Evolutionary conservation across 192 early-diverging fungal species (phyloP), one percentile per base, ranked within the genome.

Genomic region (Coemansia sp.): DNA sequence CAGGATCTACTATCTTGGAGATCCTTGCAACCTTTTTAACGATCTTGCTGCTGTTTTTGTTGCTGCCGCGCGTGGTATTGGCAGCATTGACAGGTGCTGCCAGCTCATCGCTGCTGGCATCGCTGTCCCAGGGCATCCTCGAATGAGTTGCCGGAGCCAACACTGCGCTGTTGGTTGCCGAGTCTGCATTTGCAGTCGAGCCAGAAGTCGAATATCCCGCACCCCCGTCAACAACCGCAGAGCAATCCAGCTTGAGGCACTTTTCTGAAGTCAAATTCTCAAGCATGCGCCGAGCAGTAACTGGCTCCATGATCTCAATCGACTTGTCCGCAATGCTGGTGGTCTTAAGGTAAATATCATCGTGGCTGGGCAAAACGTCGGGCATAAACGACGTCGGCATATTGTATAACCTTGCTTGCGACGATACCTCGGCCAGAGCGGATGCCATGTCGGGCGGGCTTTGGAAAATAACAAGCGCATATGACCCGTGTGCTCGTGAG

Each of bases 301-400:
- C 81, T 11, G 81, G 81, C 77, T 83, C 81, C 81, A 83, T 83
- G 39, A 83, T 83, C 77, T 83, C 81, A 46, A 83, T 71, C 10
- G 81, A 83, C 63, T 83, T 83, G 65, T 73, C 77, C 21, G 76
- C 76, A 65, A 83, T 69, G 59, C 78, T 73, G 2, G 63, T 40
- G 4, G 67, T 41, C 7, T 57, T 36, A 15, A 83, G 73, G 54
- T 78, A 83, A 21, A 78, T 67, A 18, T 52, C 62, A 37, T 67
- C 60, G 67, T 73, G 76, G 32, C 69, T 61, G 9, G 81, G 81
- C 32, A 73, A 52, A 51, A 83, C 68, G 51, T 83, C 81, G 5
- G 76, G 76, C 39, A 59, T 52, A 62, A 73, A 72, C 19, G 64
- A 37, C 8, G 51, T 45, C 22, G 81, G 81, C 70, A 72, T 72